Base-by-base conservation (phyloP, 345 rosid species). In the Conringia planisiliqua region DNA sequence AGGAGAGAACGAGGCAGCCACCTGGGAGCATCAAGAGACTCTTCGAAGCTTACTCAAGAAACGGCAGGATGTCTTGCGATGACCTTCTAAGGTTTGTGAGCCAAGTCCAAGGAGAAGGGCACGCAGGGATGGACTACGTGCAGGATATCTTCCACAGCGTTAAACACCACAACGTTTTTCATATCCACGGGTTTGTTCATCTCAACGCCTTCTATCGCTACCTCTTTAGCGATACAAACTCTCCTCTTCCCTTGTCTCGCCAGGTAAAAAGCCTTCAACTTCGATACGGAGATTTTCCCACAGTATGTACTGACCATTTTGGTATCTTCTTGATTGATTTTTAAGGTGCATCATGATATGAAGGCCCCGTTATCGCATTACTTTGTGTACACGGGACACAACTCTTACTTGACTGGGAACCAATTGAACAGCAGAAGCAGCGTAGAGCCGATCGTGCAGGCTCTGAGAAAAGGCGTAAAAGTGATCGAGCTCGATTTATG, bases 401-500 rank as follows among this genome's bases (percentile, higher is more conserved):
- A 89, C 83, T 87, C 98, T 20, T 90, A 88, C 84, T 81, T 90
- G 73, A 93, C 96, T 8, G 94, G 97, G 46, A 89, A 93, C 62
- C 91, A 90, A 80, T 46, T 90, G 20, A 83, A 82, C 75, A 93
- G 98, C 32, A 66, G 81, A 39, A 81, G 97, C 82, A 86, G 94
- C 68, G 77, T 47, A 4, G 81, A 79, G 51, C 96, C 98, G 7
- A 93, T 93, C 24, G 78, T 57, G 42, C 71, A 78, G 50, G 91
- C 98, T 77, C 80, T 93, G 10, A 20, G 38, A 58, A 76, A 47
- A 65, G 91, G 96, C 29, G 91, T 93, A 0, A 82, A 92, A 75
- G 96, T 87, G 20, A 89, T 93, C 59, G 98, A 93, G 78, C 80
- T 93, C 55, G 97, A 93, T 78, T 80, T 93, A 66, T 89, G 98